These are phyloP conservation scores for Erucastrum elatum DNA, from an alignment of 345 rosid species.

Conservation along the genomic window DNA sequence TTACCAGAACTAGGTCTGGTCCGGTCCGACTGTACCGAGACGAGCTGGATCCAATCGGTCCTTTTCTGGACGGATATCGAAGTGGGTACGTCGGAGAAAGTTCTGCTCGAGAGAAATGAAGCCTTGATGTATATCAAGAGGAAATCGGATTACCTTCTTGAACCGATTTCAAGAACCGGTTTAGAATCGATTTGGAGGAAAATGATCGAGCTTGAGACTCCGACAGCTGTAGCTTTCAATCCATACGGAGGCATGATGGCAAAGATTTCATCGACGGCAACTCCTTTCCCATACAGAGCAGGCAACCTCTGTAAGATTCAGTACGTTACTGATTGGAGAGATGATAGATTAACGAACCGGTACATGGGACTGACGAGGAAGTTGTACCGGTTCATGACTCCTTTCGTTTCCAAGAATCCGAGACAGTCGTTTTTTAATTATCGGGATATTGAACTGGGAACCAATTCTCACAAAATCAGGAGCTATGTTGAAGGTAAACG, in stretches of 20 bases:
- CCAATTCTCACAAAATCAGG: conserved; percentile 35
- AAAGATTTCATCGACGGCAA: conserved; percentile 38
- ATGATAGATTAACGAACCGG: conserved; percentile 38
- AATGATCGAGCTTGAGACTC: conserved; percentile 41
- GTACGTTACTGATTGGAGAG: conserved; percentile 49
- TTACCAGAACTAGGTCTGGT: conserved; percentile 55
- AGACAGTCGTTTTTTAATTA: conserved; percentile 49
- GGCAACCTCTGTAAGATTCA: conserved; percentile 60
- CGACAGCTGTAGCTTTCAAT: conserved; percentile 35
- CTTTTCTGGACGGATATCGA: conserved; percentile 41
- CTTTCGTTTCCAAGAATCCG: conserved; percentile 62
- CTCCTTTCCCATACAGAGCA: conserved; percentile 60
- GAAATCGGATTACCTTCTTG: conserved; percentile 60
- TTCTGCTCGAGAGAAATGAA: conserved; percentile 42
- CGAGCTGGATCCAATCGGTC: conserved; percentile 58
- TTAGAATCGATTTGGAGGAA: conserved; percentile 52
- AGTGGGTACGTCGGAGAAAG: conserved; percentile 17
- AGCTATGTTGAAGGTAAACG: conserved; percentile 44
- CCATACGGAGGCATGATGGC: conserved; percentile 67
- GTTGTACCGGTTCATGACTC: conserved; percentile 49
- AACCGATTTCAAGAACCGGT: conserved; percentile 47
- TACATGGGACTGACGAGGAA: conserved; percentile 38
- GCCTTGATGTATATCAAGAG: conserved; percentile 41
- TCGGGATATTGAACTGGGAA: conserved; percentile 54
- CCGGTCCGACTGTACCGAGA: conserved; percentile 50